These are phyloP conservation scores for Allium cepa DNA, from an alignment of 106 monocot genomes.

Conservation along the genomic window DNA sequence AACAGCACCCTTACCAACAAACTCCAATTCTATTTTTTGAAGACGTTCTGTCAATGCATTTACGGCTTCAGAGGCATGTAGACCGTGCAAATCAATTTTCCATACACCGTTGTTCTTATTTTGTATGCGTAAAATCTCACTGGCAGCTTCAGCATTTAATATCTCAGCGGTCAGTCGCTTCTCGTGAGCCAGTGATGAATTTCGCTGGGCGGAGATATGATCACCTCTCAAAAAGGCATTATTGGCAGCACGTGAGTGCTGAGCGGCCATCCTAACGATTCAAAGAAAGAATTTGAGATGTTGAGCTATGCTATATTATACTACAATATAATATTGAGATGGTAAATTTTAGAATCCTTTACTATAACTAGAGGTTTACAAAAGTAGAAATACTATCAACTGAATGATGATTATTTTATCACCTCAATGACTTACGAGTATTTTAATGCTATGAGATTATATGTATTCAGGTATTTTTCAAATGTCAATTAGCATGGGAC, in stretches of 20 bases:
- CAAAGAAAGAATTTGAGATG: too few species aligned
- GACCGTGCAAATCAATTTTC: constrained; percentile 90
- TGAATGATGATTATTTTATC: too few species aligned
- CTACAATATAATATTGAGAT: too few species aligned
- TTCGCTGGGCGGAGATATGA: constrained; percentile 52
- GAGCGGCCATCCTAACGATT: constrained; percentile 44
- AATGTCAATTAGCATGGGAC: too few species aligned
- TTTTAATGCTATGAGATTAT: too few species aligned
- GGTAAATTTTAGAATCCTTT: too few species aligned
- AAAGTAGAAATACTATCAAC: too few species aligned
- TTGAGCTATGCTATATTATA: too few species aligned
- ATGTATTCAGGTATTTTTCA: too few species aligned
- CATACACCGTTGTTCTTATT: constrained; percentile 66
- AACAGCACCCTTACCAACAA: constrained; percentile 15
- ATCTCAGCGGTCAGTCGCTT: constrained; percentile 59
- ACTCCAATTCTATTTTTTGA: constrained; percentile 44
- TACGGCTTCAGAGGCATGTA: constrained; percentile 91
- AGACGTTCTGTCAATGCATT: constrained; percentile 49
- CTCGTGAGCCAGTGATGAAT: constrained; percentile 50
- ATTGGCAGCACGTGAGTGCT: constrained; percentile 71
- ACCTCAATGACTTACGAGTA: too few species aligned
- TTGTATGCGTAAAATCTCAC: constrained; percentile 63
- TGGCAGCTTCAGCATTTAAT: constrained; percentile 58
- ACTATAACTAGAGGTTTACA: too few species aligned
- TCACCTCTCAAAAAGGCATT: constrained; percentile 82